Base-by-base conservation (phyloP, 306 rosid genomes). In the Bauhinia variegata region DNA sequence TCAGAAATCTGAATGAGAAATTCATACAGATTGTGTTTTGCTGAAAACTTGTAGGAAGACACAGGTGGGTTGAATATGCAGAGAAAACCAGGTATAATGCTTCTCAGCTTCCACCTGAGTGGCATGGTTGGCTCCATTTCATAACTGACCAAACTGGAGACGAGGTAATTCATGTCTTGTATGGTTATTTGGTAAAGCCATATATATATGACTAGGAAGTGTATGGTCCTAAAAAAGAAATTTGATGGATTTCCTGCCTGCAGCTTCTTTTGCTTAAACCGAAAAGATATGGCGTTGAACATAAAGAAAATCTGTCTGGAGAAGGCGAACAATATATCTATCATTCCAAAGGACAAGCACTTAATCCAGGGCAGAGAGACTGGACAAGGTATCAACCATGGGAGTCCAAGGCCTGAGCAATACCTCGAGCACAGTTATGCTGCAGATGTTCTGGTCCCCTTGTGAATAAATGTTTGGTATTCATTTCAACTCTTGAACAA, bases 61-160 rank as follows among this genome's bases (percentile, higher is more conserved):
- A 93, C 85, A 90, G 99, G 86, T 93, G 99, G 99, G 95, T 93
- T 65, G 99, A 93, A 82, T 93, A 93, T 80, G 99, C 95, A 36
- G 96, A 89, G 77, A 93, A 93, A 77, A 23, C 72, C 60, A 92
- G 99, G 68, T 93, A 90, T 74, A 93, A 93, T 38, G 97, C 99
- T 68, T 93, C 99, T 75, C 99, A 93, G 83, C 97, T 93, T 60
- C 99, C 99, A 36, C 31, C 99, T 59, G 99, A 93, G 75, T 93
- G 99, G 99, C 99, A 93, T 50, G 99, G 99, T 75, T 93, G 99
- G 99, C 87, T 93, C 58, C 99, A 93, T 74, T 79, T 66, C 85
- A 71, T 89, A 48, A 93, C 97, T 8, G 99, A 93, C 79, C 90
- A 83, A 80, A 93, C 99, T 4, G 99, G 99, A 55, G 99, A 93